Evolutionary conservation across 768 basidiomycete species (phyloP).

Genomic region (Trametes elegans): DNA sequence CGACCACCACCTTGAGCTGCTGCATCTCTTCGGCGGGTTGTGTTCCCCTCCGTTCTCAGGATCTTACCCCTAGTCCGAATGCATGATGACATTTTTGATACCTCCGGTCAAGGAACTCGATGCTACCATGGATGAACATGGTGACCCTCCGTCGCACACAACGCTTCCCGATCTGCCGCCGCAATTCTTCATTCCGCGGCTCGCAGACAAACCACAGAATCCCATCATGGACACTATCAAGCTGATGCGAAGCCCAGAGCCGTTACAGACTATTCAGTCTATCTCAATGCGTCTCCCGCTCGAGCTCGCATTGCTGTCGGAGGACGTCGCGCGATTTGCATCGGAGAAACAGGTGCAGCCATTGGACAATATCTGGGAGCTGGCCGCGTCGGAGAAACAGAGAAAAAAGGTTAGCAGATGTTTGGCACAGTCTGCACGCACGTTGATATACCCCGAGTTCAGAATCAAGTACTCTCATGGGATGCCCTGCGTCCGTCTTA

Average conservation of each 20-base stretch:
- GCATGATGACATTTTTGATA: too few relatives aligned
- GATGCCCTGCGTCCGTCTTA: slow-evolving; percentile 46
- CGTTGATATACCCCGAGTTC: background rate
- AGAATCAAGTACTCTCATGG: slow-evolving; percentile 48
- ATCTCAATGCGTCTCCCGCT: background rate
- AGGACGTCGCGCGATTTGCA: slow-evolving; percentile 4
- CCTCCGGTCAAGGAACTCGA: too few relatives aligned
- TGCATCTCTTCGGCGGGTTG: background rate
- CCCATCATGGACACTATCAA: slow-evolving; percentile 66
- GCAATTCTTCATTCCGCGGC: slow-evolving; percentile 59
- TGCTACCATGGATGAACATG: too few relatives aligned
- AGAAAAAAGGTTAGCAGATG: background rate
- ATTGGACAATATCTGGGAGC: slow-evolving; percentile 9
- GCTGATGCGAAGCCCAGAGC: slow-evolving; percentile 4
- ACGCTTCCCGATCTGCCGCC: slow-evolving; percentile 20
- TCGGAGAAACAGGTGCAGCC: background rate
- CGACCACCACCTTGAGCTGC: too few relatives aligned
- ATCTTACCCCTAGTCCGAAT: too few relatives aligned
- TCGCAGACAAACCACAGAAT: slow-evolving; percentile 74
- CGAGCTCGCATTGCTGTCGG: slow-evolving; percentile 2
- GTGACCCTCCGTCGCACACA: background rate
- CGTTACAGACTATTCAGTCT: background rate
- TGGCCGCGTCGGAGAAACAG: background rate
- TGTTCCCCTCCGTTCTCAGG: too few relatives aligned
- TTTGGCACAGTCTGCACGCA: background rate